phyloP scores from a whole-genome alignment of 2,329 filamentous ascomycete genomes.

The Cephalotrichum gorgonifer region DNA sequence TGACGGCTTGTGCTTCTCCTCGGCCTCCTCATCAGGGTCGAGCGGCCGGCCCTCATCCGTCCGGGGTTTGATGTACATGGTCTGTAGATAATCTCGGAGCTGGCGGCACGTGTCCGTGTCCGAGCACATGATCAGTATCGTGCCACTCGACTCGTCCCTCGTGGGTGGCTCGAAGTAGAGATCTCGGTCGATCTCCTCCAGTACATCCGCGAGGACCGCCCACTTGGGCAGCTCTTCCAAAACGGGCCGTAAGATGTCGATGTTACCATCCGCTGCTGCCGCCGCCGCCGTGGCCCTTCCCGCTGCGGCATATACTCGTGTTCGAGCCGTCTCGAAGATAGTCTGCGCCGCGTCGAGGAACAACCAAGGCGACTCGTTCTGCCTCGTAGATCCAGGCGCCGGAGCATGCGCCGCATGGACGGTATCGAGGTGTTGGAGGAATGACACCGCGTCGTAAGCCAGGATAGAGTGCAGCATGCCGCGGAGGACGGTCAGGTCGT shows the following conservation, averaged over 20 bases:
- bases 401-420: slow-evolving; percentile 86
- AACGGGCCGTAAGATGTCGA: slow-evolving; percentile 63
- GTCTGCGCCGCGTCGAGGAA: slow-evolving; percentile 92
- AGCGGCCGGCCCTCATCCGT: slow-evolving; percentile 17
- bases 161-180: slow-evolving; percentile 69
- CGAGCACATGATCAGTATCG: slow-evolving; percentile 90
- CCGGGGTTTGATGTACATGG: slow-evolving; percentile 66
- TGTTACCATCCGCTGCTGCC: slow-evolving; percentile 28
- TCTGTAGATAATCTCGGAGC: slow-evolving; percentile 81
- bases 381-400: slow-evolving; percentile 73
- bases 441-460: slow-evolving; percentile 80
- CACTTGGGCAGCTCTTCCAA: slow-evolving; percentile 95
- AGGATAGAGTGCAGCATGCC: slow-evolving; percentile 74
- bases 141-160: slow-evolving; percentile 81
- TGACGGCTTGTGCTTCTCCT: slow-evolving; percentile 53
- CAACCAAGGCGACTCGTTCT: slow-evolving; percentile 90
- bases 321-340: slow-evolving; percentile 83
- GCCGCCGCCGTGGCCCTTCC: slow-evolving; percentile 9
- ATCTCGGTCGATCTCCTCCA: slow-evolving; percentile 89
- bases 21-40: slow-evolving; percentile 34
- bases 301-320: slow-evolving; percentile 69
- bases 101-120: slow-evolving; percentile 81
- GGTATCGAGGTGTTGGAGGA: slow-evolving; percentile 87
- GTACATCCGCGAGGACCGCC: slow-evolving; percentile 74
- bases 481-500: slow-evolving; percentile 74